Base-by-base conservation (phyloP, 1,284 basidiomycete species). In the Cronartium ribicola region DNA sequence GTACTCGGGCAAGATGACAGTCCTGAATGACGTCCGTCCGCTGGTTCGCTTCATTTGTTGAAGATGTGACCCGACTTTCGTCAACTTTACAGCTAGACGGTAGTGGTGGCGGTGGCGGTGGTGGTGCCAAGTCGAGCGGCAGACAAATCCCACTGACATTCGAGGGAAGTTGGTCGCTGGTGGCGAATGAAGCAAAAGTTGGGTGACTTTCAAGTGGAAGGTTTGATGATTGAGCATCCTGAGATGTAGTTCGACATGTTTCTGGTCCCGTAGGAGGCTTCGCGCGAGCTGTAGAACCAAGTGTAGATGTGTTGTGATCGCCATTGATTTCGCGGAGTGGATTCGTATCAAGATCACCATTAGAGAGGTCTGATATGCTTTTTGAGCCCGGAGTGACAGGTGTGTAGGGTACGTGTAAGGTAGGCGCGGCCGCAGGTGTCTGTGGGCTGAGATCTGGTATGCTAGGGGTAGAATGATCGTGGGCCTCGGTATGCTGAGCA, bases 371-470 rank as follows among this genome's bases (percentile, higher is more conserved):
- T 0, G 51, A 57, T 57, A 29, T 22, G 29, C 51, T 57, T 57
- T 57, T 57, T 29, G 51, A 57, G n/a, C 36, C 51, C 51, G 51
- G 51, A 22, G 51, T 57, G 13, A 57, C 20, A 22, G 51, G 51
- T 13, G 51, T 57, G 29, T 57, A n/a, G 20, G 20, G 51, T 20
- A 57, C 51, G 5, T 57, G 51, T 57, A 17, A 57, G 20, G 29
- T 22, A 57, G 51, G 51, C 36, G 51, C 51, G 20, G 51, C 20
- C 51, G 29, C 36, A 22, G 51, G 51, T 22, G n/a, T 20, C 20
- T n/a, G 61, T 63, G 29, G 20, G 7, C 29, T 36, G n/a, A 43
- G 29, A 8, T n/a, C 20, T 10, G 36, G 20, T n/a, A 43, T 63
- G 8, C 29, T 37, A 39, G 36, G 40, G 7, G 36, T 20, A 62